Conservation (phyloP, 371 early-diverging fungal species). For the Mucor indicus region DNA sequence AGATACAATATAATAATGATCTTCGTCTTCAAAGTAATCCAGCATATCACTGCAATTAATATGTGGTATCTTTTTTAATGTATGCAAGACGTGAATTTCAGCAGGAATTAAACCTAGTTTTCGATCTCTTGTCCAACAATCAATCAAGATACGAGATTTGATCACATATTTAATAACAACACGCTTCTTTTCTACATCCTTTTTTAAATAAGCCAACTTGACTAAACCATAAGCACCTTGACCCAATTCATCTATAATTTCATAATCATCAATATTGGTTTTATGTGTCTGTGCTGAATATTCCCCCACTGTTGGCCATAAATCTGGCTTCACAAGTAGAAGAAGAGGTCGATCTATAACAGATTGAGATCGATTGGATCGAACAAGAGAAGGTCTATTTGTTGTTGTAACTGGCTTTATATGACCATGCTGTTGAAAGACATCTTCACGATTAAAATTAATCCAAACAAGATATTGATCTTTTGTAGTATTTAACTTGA, state of each 20-base stretch:
- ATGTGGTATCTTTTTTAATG: conserved; percentile 58
- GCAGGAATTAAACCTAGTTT: conserved; percentile 62
- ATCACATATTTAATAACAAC: conserved; percentile 75
- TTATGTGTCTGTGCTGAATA: conserved; percentile 40
- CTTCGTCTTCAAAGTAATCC: conserved; percentile 67
- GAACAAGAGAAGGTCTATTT: no score
- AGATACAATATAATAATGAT: conserved; percentile 69
- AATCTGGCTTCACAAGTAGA: not conserved
- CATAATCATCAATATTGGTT: conserved; percentile 54
- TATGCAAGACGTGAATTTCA: conserved; percentile 70
- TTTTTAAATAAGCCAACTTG: conserved; percentile 43
- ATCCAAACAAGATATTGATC: conserved; percentile 69
- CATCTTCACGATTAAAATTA: conserved; percentile 55
- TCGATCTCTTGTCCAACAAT: conserved; percentile 65
- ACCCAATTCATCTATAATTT: conserved; percentile 62
- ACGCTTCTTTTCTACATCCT: conserved; percentile 48
- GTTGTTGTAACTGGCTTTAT: not conserved
- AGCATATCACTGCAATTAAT: conserved; percentile 62
- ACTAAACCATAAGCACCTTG: conserved; percentile 76
- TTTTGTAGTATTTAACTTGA: conserved; percentile 35
- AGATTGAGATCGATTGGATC: not conserved
- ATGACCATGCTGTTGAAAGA: conserved; percentile 14
- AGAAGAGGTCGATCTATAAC: no score
- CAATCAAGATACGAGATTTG: conserved; percentile 65
- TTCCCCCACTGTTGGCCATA: conserved; percentile 13